Evolutionary conservation across 345 rosid genomes (phyloP).

Genomic region (Mangifera indica): DNA sequence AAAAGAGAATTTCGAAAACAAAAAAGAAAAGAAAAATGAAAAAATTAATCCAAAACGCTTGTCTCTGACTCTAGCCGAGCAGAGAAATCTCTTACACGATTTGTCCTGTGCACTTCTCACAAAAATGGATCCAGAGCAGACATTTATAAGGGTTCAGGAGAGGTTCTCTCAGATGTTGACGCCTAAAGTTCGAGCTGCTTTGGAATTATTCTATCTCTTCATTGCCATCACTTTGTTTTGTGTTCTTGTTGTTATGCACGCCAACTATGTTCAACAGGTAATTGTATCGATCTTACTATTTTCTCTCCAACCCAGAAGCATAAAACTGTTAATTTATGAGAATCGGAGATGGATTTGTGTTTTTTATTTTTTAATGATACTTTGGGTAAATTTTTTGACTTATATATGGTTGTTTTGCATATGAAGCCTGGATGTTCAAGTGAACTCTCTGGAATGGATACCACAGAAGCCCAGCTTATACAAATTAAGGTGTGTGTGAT

Average conservation of each 20-base stretch:
- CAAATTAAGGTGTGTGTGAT: constrained; percentile 63
- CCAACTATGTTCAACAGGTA: constrained; percentile 96
- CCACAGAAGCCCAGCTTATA: constrained; percentile 64
- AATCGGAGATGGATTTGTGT: background rate
- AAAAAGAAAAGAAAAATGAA: too few relatives aligned
- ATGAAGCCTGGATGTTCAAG: constrained; percentile 94
- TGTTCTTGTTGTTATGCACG: constrained; percentile 98
- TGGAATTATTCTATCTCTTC: constrained; percentile 80
- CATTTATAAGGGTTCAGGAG: constrained; percentile 92
- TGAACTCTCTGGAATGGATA: constrained; percentile 67
- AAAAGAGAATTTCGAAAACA: too few relatives aligned
- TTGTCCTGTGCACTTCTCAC: background rate
- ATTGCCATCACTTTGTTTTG: constrained; percentile 81
- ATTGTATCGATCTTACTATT: background rate
- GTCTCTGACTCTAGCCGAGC: background rate
- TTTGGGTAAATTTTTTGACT: background rate
- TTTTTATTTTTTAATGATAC: background rate
- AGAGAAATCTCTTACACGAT: background rate
- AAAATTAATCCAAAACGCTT: background rate
- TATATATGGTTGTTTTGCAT: constrained; percentile 20
- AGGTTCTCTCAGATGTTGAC: constrained; percentile 89
- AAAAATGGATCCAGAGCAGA: constrained; percentile 96
- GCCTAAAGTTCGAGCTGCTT: constrained; percentile 68
- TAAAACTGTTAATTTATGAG: background rate
- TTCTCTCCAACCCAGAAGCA: background rate